Base-by-base conservation (phyloP, 768 basidiomycete species). In the Hebeloma cylindrosporum region DNA sequence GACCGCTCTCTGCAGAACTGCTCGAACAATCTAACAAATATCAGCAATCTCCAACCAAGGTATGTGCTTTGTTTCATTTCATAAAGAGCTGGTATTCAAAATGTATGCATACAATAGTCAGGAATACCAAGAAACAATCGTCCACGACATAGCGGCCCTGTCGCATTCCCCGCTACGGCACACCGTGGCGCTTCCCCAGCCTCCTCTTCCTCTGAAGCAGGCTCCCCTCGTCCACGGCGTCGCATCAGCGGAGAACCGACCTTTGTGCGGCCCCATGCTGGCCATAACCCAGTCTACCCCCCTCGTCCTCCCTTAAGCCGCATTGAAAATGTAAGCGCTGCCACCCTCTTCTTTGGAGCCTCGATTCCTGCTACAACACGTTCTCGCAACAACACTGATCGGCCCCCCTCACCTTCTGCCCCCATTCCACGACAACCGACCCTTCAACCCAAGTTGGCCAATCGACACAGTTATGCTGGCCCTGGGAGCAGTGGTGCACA, bases 281-380 rank as follows among this genome's bases (percentile, higher is more conserved):
- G 52, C 29, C 50, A 50, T 17, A 55, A 53, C 8, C 52, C 58
- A 22, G 32, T 45, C 28, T 33, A 54, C 51, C 56, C 59, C 23
- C 51, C 66, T 28, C 72, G 73, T 20, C 58, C 64, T 10, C 66
- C 75, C 0, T 58, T 80, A 30, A 72, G 60, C 34, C 78, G 84
- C 26, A 70, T 79, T 14, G 70, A 81, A 16, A 83, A 77, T 53
- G 75, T 79, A 2, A 69, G 69, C 45, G 63, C 71, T n/a, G 83
- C 82, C 13, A 80, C 83, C 0, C 63, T 84, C 8, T 86, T 87
- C 61, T 88, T 87, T 56, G 85, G 83, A 4, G 80, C 81, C 30
- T 46, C 73, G 29, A 80, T 82, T 47, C 63, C 69, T 13, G 36
- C 25, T 14, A 40, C 43, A 27, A 22, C 47, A 18, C 45, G 50